Conservation (phyloP, 2,329 filamentous ascomycete species). For the Aciculosporium take region DNA sequence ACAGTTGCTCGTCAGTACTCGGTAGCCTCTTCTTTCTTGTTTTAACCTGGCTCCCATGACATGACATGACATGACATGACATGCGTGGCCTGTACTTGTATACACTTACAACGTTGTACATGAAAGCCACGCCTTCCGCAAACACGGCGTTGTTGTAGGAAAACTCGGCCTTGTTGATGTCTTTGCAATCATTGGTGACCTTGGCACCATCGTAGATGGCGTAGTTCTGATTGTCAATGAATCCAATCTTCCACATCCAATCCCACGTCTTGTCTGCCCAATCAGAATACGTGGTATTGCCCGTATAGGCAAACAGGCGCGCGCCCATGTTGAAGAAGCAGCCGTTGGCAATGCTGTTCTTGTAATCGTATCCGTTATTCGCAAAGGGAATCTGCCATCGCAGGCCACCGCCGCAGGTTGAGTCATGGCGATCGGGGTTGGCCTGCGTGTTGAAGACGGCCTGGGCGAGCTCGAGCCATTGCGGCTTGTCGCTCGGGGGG, state of each 20-base stretch:
- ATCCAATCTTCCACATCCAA: slow-evolving; percentile 41
- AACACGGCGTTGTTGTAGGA: slow-evolving; percentile 47
- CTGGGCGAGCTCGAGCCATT: slow-evolving; percentile 44
- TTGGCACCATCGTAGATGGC: slow-evolving; percentile 47
- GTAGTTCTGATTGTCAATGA: slow-evolving; percentile 44
- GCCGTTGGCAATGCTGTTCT: slow-evolving; percentile 45
- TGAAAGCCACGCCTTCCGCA: slow-evolving; percentile 43
- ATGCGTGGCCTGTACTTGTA: no score
- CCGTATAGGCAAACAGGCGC: slow-evolving; percentile 56
- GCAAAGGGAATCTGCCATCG: slow-evolving; percentile 66
- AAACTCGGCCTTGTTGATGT: slow-evolving; percentile 42
- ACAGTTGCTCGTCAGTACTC: slow-evolving; percentile 1
- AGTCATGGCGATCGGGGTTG: slow-evolving; percentile 41
- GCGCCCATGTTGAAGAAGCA: slow-evolving; percentile 53
- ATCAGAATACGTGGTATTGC: slow-evolving; percentile 47
- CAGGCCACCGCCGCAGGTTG: slow-evolving; percentile 44
- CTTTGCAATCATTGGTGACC: slow-evolving; percentile 37
- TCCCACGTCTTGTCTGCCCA: slow-evolving; percentile 51
- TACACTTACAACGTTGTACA: slow-evolving; percentile 43
- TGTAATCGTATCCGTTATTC: slow-evolving; percentile 67
- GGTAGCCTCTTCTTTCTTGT: background rate
- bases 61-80: no score
- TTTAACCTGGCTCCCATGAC: no score
- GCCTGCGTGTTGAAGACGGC: slow-evolving; percentile 49
- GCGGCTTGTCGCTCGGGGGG: slow-evolving; percentile 32